These are phyloP conservation scores for Colletotrichum liaoningense DNA, from an alignment of 2,329 filamentous ascomycete genomes.

Conservation along the genomic window DNA sequence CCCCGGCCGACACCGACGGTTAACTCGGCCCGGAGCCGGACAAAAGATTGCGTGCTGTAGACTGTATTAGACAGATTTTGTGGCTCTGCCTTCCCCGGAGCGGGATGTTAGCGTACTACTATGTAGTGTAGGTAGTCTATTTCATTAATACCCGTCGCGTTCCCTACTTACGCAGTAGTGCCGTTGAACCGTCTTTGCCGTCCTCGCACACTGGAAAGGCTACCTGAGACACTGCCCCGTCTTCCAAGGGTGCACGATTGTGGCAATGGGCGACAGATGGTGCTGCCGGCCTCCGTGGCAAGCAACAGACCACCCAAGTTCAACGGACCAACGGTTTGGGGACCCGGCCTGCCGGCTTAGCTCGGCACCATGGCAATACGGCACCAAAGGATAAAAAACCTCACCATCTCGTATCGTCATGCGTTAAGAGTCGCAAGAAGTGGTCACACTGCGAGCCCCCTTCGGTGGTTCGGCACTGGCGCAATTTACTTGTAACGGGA, in stretches of 20 bases:
- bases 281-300: background rate
- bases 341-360: background rate
- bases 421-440: background rate
- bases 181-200: background rate
- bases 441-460: background rate
- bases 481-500: slow-evolving; percentile 28
- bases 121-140: background rate
- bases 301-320: background rate
- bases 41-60: background rate
- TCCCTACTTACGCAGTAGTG: background rate
- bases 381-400: background rate
- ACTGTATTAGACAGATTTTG: background rate
- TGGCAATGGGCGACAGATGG: background rate
- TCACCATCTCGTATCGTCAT: slow-evolving; percentile 14
- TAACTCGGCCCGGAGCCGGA: slow-evolving; percentile 13
- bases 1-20: slow-evolving; percentile 16
- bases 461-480: slow-evolving; percentile 7
- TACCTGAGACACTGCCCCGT: background rate
- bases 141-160: background rate
- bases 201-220: background rate
- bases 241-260: background rate
- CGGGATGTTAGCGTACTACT: no score
- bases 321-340: background rate
- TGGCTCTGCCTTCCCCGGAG: background rate
- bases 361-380: background rate